Base-by-base conservation (phyloP, 345 rosid genomes). In the Brassica napus region DNA sequence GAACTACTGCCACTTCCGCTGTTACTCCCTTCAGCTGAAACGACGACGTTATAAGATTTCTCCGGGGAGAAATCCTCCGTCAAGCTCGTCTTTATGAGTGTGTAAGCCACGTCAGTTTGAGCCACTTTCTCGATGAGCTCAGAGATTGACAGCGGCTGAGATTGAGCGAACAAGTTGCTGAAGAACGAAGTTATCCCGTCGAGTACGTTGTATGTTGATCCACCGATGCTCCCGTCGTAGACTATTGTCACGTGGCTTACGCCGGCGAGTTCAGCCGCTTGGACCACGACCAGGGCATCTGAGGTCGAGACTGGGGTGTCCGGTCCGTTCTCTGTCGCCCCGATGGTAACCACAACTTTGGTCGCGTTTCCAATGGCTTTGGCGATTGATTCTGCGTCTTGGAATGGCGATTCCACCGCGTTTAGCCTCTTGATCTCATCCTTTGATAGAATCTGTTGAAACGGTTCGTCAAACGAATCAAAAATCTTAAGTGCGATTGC, bases 351-450 rank as follows among this genome's bases (percentile, higher is more conserved):
- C 5, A 89, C 98, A 16, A 88, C 94, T 80, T 95, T 95, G 85
- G 94, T 86, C 16, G 98, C 97, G 72, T 95, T 92, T 15, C 99
- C 99, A 28, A 95, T 95, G n/a, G 99, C 97, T 80, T 89, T 95
- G 39, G 98, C 98, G 49, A 93, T 91, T 42, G 93, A 89, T 79
- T 95, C 93, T 2, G 91, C 84, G 57, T 86, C 90, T 49, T 86
- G 63, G 79, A 89, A 91, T 5, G 88, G 72, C 52, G 96, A 95
- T 80, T 91, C 86, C 5, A 95, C 98, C 0, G 99, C 99, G 71
- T 95, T 91, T 55, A 95, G 89, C n/a, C 92, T 90, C 32, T 78
- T 92, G 11, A 85, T 82, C 70, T 93, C 91, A 18, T 93, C 97
- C 0, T 86, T 88, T 10, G 98, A 90, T 86, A 95, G 86, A 77